A percentile compares a stretch with the other conserved stretches of the same genome.
Evolutionary conservation across 2,329 filamentous ascomycete species (phyloP).

Genomic region (Penicillium olsonii): DNA sequence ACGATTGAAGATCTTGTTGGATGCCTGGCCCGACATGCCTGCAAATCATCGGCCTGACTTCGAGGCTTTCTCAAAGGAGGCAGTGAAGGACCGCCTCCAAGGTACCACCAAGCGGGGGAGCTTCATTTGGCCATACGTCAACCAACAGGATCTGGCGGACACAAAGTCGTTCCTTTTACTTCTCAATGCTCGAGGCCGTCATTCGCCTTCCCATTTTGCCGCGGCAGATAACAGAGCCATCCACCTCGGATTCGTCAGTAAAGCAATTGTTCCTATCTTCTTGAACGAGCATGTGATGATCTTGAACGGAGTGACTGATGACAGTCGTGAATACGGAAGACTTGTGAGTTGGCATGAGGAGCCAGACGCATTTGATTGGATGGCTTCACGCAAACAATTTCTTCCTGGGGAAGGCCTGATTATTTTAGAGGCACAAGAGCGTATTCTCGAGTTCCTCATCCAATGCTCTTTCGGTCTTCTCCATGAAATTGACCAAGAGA

Average conservation of each 20-base stretch:
- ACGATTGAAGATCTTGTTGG: constrained; percentile 48
- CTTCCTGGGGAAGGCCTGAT: background rate
- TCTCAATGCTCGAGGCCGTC: constrained; percentile 54
- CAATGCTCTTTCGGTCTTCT: constrained; percentile 50
- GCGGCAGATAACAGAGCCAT: constrained; percentile 44
- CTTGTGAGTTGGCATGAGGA: constrained; percentile 41
- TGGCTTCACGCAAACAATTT: constrained; percentile 39
- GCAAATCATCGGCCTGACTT: constrained; percentile 56
- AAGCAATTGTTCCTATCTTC: constrained; percentile 27
- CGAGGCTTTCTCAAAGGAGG: constrained; percentile 28
- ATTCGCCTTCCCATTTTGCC: constrained; percentile 52
- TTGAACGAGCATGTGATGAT: constrained; percentile 36
- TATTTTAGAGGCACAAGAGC: constrained; percentile 23
- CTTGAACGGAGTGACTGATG: constrained; percentile 31
- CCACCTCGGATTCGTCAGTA: constrained; percentile 30
- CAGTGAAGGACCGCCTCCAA: constrained; percentile 14
- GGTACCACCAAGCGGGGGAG: constrained; percentile 28
- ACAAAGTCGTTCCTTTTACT: constrained; percentile 51
- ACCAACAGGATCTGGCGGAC: constrained; percentile 56
- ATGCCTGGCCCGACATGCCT: constrained; percentile 55
- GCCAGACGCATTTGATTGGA: constrained; percentile 42
- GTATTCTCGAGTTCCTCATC: constrained; percentile 52
- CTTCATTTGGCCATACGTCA: constrained; percentile 58
- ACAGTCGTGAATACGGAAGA: constrained; percentile 38
- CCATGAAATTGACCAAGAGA: constrained; percentile 48